Base-by-base conservation (phyloP, 164 flowering plant species). In the Buxus sempervirens region DNA sequence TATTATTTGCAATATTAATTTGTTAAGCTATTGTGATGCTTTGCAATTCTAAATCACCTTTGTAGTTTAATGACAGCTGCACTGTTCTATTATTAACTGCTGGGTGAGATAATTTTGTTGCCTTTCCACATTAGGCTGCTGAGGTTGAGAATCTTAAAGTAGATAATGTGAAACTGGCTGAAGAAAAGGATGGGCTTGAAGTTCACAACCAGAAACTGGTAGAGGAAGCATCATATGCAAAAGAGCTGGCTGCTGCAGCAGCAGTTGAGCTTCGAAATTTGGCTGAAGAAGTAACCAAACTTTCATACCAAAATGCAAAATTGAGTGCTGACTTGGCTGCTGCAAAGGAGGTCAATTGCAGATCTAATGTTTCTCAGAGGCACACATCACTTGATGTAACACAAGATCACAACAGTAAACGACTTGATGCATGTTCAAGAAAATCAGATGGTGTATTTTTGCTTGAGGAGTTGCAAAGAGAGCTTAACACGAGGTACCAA, bases 181-280 rank as follows among this genome's bases (percentile, higher is more conserved):
- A 90, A 78, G 92, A 87, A 54, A 93, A 84, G 76, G 87, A 83
- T 63, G 93, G 85, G 57, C 80, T 87, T 61, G 84, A 78, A 80
- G 76, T 85, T 73, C 89, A 82, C 41, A 76, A 77, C 72, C 83
- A 75, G 63, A 90, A 90, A 77, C 79, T 88, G 62, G 81, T 86
- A 32, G 96, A 90, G 71, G 98, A 93, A 85, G 90, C 96, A 63
- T 85, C 96, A 26, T 90, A 85, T 75, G 97, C 96, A 22, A 89
- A 93, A 72, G 97, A 89, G 81, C 83, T 93, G 76, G 97, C 98
- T 63, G 70, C 94, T 13, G 97, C 97, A 61, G 97, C 98, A 20
- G 96, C 98, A 58, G 83, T 84, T 72, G 98, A 90, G 71, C 90
- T 93, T 23, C 79, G 79, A 57, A 86, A 82, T 75, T 78, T 93